Percentiles rank a stretch among this genome's conserved stretches.
These are phyloP conservation scores for Vanrija sp. DNA, from an alignment of 1,284 basidiomycete genomes.

Conservation along the genomic window DNA sequence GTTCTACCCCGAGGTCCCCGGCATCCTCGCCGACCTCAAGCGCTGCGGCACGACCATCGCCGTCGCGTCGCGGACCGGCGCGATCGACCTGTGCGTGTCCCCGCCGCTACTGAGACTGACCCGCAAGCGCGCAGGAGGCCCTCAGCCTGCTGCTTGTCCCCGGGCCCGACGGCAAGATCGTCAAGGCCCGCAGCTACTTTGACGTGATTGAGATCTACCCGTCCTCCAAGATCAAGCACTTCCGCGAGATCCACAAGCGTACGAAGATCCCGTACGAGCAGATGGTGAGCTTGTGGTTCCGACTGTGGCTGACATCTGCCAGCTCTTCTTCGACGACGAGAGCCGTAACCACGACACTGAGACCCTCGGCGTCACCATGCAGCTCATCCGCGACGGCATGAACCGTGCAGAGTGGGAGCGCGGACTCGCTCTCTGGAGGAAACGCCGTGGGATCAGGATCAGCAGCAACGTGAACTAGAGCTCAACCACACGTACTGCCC, in stretches of 20 bases:
- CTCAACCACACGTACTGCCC: too few relatives aligned
- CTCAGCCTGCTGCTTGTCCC: constrained; percentile 66
- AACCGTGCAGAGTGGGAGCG: constrained; percentile 28
- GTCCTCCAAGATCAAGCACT: constrained; percentile 77
- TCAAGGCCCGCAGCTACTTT: constrained; percentile 65
- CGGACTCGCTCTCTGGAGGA: constrained; percentile 37
- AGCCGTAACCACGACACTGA: constrained; percentile 71
- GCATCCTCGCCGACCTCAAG: constrained; percentile 64
- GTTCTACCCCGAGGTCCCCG: constrained; percentile 72
- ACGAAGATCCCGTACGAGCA: constrained; percentile 78
- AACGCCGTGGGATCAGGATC: constrained; percentile 18
- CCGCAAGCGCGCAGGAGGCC: constrained; percentile 66
- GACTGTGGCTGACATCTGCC: constrained; percentile 7
- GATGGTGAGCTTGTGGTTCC: constrained; percentile 60
- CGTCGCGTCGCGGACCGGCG: constrained; percentile 70
- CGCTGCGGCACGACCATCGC: constrained; percentile 60
- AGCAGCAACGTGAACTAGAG: too few relatives aligned
- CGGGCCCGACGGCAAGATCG: constrained; percentile 50
- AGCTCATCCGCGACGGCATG: constrained; percentile 39
- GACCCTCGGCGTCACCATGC: constrained; percentile 66
- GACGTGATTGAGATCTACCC: constrained; percentile 78
- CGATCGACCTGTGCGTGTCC: constrained; percentile 64
- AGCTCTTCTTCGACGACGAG: constrained; percentile 83
- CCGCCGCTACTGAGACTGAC: neutral
- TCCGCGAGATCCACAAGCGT: constrained; percentile 67